These are phyloP conservation scores for Entomophthora muscae DNA, from an alignment of 371 early-diverging fungal genomes.

Conservation along the genomic window DNA sequence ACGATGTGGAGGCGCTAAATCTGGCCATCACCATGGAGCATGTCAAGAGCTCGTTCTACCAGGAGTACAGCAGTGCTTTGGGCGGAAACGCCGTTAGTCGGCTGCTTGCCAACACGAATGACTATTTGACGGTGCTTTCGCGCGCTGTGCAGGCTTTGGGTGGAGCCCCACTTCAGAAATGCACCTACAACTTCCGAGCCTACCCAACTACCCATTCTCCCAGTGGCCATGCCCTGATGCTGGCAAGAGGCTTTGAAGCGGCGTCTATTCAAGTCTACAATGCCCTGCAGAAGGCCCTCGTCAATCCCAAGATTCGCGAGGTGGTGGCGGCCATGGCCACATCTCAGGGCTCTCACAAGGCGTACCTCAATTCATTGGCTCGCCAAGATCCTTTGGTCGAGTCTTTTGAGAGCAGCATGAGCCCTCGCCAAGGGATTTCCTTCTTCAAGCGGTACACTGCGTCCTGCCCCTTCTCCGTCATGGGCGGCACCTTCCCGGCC, in stretches of 20 bases:
- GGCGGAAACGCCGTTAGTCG: not conserved
- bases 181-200: not conserved
- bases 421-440: not conserved
- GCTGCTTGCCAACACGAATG: not conserved
- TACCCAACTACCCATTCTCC: not conserved
- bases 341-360: not conserved
- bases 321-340: not conserved
- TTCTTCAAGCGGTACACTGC: not conserved
- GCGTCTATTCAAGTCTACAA: not conserved
- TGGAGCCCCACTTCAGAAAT: not conserved
- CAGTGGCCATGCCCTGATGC: not conserved
- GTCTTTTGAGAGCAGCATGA: not conserved
- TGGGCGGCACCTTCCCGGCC: not conserved
- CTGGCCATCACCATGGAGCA: not conserved
- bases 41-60: not conserved
- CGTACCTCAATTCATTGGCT: not conserved
- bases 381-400: not conserved
- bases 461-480: not conserved
- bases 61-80: not conserved
- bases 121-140: not conserved
- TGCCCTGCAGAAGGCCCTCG: not conserved
- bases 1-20: slow-evolving; percentile 1
- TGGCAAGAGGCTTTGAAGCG: not conserved
- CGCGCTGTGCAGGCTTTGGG: not conserved
- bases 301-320: not conserved